Evolutionary conservation across 768 basidiomycete genomes (phyloP).

Genomic region (Dioszegia crocea): DNA sequence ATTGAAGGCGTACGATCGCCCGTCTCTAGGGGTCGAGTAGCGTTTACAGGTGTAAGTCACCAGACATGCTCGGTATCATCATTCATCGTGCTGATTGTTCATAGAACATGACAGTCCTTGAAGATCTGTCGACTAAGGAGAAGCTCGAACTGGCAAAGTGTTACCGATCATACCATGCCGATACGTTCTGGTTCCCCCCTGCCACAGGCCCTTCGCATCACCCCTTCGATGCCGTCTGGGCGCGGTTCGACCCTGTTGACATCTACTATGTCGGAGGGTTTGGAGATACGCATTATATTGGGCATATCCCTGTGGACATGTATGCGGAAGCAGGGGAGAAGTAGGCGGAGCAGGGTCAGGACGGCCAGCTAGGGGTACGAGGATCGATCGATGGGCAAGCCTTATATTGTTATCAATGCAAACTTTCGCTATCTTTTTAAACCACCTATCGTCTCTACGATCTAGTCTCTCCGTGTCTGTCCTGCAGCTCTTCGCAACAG

Average conservation of each 20-base stretch:
- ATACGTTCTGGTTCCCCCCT: slow-evolving; percentile 42
- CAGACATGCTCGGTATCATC: too few species aligned
- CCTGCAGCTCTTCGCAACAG: too few species aligned
- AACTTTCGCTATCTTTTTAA: too few species aligned
- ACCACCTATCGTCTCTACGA: too few species aligned
- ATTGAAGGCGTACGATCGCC: slow-evolving; percentile 23
- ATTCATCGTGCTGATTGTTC: background rate
- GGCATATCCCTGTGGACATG: slow-evolving; percentile 43
- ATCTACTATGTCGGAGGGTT: slow-evolving; percentile 49
- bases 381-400: too few species aligned
- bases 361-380: too few species aligned
- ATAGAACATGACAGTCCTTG: slow-evolving; percentile 45
- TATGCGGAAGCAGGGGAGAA: slow-evolving; percentile 19
- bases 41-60: slow-evolving; percentile 46
- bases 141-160: slow-evolving; percentile 22
- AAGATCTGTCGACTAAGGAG: slow-evolving; percentile 15
- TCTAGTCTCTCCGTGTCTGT: too few species aligned
- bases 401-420: too few species aligned
- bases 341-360: background rate
- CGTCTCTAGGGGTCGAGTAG: slow-evolving; percentile 41
- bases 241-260: slow-evolving; percentile 35
- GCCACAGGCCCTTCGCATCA: background rate
- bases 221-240: slow-evolving; percentile 33
- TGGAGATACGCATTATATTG: slow-evolving; percentile 46
- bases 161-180: slow-evolving; percentile 40